Base-by-base conservation (phyloP, 2,329 filamentous ascomycete species). In the Neonectria coccinea region DNA sequence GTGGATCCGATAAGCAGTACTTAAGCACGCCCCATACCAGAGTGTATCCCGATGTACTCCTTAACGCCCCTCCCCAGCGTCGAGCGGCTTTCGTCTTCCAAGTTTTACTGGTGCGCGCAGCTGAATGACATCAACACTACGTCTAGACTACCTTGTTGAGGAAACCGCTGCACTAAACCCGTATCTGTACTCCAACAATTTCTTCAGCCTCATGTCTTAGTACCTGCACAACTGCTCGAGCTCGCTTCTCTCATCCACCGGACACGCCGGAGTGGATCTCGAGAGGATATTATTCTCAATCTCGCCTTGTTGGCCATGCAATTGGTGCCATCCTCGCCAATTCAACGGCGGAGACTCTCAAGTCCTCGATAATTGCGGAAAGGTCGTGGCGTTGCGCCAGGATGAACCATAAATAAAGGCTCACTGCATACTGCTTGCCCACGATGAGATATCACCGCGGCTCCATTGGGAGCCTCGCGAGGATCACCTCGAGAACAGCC, bases 121-220 rank as follows among this genome's bases (percentile, higher is more conserved):
- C 47, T 67, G 48, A 55, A 71, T 73, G 71, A 73, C 71, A 73
- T 73, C 71, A 73, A 71, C 69, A 48, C 44, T 54, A 36, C 53
- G 41, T 41, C 67, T n/a, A n/a, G n/a, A n/a, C n/a, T 67, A 61
- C 44, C 67, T 67, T 62, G 52, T 58, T 67, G 56, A 69, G 51
- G 45, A 57, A 68, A 58, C 58, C 62, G 66, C 14, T 39, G 16
- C 62, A 67, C 14, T 39, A 39, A 39, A 39, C 16, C 47, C 29
- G 36, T 10, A 27, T 14, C n/a, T 39, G 29, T 53, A 51, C 48
- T 51, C 56, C 64, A 71, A 66, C 62, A 68, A 66, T 64, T 69
- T 65, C 62, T 52, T 58, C 66, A 69, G 63, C 59, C 39, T 64
- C 52, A 59, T 62, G 41, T 41, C 60, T 39, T n/a, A 39, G 14